Conservation (phyloP, 192 early-diverging fungal species). For the Coemansia guatemalensis region DNA sequence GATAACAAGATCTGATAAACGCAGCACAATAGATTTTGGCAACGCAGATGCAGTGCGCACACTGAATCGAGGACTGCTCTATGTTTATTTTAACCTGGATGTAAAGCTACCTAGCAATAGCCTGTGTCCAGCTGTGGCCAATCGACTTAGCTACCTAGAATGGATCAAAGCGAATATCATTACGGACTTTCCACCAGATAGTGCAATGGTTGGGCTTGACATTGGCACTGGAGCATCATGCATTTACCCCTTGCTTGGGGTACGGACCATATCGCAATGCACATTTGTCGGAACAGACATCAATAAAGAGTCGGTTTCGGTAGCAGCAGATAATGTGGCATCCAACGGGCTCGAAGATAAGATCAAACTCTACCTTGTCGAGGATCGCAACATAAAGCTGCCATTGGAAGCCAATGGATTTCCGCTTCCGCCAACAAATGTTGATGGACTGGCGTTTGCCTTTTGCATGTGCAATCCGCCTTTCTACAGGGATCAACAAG, state of each 20-base stretch:
- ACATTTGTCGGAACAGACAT: conserved; percentile 78
- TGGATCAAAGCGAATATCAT: conserved; percentile 23
- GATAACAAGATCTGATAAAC: not conserved
- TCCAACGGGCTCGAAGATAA: conserved; percentile 59
- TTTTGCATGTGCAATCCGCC: conserved; percentile 95
- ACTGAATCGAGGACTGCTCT: conserved; percentile 35
- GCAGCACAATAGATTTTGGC: conserved; percentile 28
- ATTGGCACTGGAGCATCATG: conserved; percentile 85
- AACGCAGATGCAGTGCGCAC: conserved; percentile 17
- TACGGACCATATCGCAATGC: conserved; percentile 58
- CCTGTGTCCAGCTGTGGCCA: conserved; percentile 36
- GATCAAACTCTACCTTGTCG: conserved; percentile 62
- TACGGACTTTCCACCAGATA: conserved; percentile 10
- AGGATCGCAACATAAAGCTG: conserved; percentile 8
- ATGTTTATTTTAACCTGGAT: conserved; percentile 34
- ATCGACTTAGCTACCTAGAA: conserved; percentile 32
- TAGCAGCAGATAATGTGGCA: conserved; percentile 64
- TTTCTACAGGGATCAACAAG: conserved; percentile 67
- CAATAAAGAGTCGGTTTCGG: conserved; percentile 59
- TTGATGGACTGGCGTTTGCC: conserved; percentile 29
- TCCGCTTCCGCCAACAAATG: conserved; percentile 19
- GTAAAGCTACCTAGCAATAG: conserved; percentile 23
- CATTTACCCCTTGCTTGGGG: conserved; percentile 86
- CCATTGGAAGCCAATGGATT: conserved; percentile 19
- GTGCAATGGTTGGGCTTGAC: conserved; percentile 17